Conservation (phyloP, 352 stramenopile species). For the Phytopythium vexans region DNA sequence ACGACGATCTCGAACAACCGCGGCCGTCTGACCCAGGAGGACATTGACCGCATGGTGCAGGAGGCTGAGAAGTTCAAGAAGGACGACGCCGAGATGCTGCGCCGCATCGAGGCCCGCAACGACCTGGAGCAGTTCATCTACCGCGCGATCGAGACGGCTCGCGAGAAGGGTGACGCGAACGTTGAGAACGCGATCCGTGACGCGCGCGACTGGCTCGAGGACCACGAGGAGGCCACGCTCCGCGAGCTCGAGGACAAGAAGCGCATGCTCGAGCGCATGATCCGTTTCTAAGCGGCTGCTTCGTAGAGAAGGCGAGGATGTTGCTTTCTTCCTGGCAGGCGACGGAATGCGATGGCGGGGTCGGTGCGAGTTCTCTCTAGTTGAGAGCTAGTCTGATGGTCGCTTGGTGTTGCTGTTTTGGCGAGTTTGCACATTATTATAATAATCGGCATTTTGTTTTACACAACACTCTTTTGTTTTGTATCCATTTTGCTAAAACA, state of each 20-base stretch:
- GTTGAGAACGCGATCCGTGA: constrained; percentile 83
- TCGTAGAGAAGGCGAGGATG: background rate
- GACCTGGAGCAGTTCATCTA: constrained; percentile 74
- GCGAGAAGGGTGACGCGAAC: constrained; percentile 65
- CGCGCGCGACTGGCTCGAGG: constrained; percentile 85
- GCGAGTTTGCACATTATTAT: too few relatives aligned
- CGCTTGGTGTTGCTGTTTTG: too few relatives aligned
- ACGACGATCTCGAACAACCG: constrained; percentile 77
- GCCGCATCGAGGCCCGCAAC: constrained; percentile 66
- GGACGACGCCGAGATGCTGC: constrained; percentile 66
- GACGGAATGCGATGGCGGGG: too few relatives aligned
- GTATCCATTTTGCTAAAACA: too few relatives aligned
- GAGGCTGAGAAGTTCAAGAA: constrained; percentile 77
- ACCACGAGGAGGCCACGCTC: constrained; percentile 84
- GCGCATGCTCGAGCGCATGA: constrained; percentile 69
- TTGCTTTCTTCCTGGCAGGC: too few relatives aligned
- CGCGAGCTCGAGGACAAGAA: constrained; percentile 96
- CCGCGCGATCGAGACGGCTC: constrained; percentile 60
- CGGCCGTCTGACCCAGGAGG: constrained; percentile 61
- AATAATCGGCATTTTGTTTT: too few relatives aligned
- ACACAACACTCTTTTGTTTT: too few relatives aligned
- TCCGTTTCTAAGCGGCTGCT: constrained; percentile 50
- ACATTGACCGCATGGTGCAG: constrained; percentile 70
- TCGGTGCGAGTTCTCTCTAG: too few relatives aligned
- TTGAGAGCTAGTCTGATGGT: too few relatives aligned